phyloP scores from a whole-genome alignment of 345 rosid genomes.

The Corchorus olitorius region DNA sequence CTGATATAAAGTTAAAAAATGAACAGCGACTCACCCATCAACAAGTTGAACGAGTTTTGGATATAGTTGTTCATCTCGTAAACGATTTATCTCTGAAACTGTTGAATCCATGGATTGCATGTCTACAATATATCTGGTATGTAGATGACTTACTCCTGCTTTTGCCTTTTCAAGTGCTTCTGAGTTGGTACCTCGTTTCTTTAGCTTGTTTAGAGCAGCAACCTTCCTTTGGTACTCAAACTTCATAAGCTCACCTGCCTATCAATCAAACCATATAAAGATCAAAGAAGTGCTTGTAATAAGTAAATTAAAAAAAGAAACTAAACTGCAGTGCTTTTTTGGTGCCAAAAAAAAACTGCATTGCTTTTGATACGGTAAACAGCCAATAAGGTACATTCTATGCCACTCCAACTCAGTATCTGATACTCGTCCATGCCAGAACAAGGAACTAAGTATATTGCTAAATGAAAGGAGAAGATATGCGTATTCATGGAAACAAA shows the following conservation, averaged over 20 bases:
- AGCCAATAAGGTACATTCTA: background rate
- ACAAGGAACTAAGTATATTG: background rate
- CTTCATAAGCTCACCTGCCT: conserved; percentile 95
- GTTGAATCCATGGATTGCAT: conserved; percentile 99
- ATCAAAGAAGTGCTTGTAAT: conserved; percentile 11
- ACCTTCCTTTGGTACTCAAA: conserved; percentile 88
- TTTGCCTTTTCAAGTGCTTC: conserved; percentile 87
- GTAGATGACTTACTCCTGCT: conserved; percentile 90
- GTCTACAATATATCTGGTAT: conserved; percentile 95
- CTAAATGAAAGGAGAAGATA: background rate
- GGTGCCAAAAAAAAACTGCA: too few relatives aligned
- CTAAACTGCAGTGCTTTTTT: background rate
- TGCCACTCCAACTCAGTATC: conserved; percentile 6
- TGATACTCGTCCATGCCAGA: background rate
- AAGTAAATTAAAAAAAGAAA: background rate
- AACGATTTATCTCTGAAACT: conserved; percentile 84
- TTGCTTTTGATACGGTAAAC: too few relatives aligned
- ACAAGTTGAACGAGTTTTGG: conserved; percentile 83
- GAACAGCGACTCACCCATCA: conserved; percentile 64
- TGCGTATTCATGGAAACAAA: background rate
- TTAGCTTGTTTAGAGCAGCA: conserved; percentile 62
- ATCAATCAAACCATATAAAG: conserved; percentile 34
- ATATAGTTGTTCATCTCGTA: conserved; percentile 87
- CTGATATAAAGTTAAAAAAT: conserved; percentile 7
- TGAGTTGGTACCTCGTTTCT: conserved; percentile 65